A percentile compares a stretch with the other conserved stretches of the same genome.
Conservation (phyloP, 768 basidiomycete species). For the Baorangia bicolor region DNA sequence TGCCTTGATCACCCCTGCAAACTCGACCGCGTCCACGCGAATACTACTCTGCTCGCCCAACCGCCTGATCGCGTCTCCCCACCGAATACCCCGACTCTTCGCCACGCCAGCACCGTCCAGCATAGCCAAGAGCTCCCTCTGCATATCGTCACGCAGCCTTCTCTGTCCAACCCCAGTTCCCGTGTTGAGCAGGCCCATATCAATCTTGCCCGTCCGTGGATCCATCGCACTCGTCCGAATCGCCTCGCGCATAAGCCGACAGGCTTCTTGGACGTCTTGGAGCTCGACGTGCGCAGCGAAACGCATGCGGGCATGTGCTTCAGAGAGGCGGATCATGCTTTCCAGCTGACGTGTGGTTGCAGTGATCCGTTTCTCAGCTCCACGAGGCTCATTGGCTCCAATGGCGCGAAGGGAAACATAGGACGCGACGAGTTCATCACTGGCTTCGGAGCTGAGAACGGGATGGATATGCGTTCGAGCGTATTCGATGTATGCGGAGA, state of each 20-base stretch:
- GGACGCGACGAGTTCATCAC: constrained; percentile 76
- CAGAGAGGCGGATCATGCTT: constrained; percentile 93
- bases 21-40: constrained; percentile 76
- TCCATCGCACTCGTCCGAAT: constrained; percentile 95
- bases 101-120: constrained; percentile 51
- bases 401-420: constrained; percentile 95
- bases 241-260: constrained; percentile 94
- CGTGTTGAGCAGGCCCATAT: constrained; percentile 93
- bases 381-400: constrained; percentile 80
- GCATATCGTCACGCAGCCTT: constrained; percentile 86
- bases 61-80: constrained; percentile 77
- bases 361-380: constrained; percentile 91
- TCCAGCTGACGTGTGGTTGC: constrained; percentile 98
- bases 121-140: constrained; percentile 70
- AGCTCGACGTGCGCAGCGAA: constrained; percentile 86
- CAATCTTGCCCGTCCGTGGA: constrained; percentile 94
- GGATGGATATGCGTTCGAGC: constrained; percentile 86
- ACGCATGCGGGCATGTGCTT: constrained; percentile 96
- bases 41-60: constrained; percentile 85
- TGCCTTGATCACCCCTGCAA: constrained; percentile 71
- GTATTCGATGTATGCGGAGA: constrained; percentile 94
- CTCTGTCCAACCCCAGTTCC: constrained; percentile 88
- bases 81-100: constrained; percentile 64
- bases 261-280: constrained; percentile 86
- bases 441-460: constrained; percentile 80